A percentile compares a stretch with the other conserved stretches of the same genome.
Conservation (phyloP, 495 filamentous ascomycete species). For the Podospora pseudoanserina region DNA sequence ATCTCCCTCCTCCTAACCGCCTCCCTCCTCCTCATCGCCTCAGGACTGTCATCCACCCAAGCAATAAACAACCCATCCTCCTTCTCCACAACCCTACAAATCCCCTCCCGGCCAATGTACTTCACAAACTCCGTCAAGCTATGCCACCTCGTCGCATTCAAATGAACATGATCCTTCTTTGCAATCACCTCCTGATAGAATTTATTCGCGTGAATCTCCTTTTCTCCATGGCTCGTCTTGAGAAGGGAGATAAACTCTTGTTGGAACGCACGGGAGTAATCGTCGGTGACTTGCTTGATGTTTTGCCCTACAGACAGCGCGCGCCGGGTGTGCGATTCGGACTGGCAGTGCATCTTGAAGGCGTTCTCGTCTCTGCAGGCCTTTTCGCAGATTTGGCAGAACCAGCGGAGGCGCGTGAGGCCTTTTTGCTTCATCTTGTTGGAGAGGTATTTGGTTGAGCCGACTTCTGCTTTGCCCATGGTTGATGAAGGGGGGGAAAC, state of each 20-base stretch:
- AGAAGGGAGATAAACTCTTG: slow-evolving; percentile 74
- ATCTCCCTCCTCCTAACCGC: slow-evolving; percentile 77
- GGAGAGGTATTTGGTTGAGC: slow-evolving; percentile 75
- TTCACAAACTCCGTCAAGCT: slow-evolving; percentile 84
- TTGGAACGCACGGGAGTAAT: slow-evolving; percentile 73
- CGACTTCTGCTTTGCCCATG: slow-evolving; percentile 94
- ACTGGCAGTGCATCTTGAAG: slow-evolving; percentile 76
- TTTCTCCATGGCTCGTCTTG: slow-evolving; percentile 77
- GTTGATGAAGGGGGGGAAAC: slow-evolving; percentile 30
- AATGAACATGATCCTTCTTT: slow-evolving; percentile 81
- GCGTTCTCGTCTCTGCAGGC: slow-evolving; percentile 67
- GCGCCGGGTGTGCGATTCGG: slow-evolving; percentile 78
- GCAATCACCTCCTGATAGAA: slow-evolving; percentile 89
- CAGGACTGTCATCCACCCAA: slow-evolving; percentile 88
- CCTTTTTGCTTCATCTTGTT: slow-evolving; percentile 92
- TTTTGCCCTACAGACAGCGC: slow-evolving; percentile 84
- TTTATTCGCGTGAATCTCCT: slow-evolving; percentile 76
- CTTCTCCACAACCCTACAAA: slow-evolving; percentile 82
- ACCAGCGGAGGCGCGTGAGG: slow-evolving; percentile 76
- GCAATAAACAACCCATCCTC: slow-evolving; percentile 82
- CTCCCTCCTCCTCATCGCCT: slow-evolving; percentile 74
- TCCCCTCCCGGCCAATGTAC: slow-evolving; percentile 73
- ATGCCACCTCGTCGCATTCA: slow-evolving; percentile 88
- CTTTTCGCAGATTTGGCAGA: slow-evolving; percentile 67
- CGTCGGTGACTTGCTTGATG: slow-evolving; percentile 66